Base-by-base conservation (phyloP, 2,329 filamentous ascomycete species). In the Scedosporium boydii region DNA sequence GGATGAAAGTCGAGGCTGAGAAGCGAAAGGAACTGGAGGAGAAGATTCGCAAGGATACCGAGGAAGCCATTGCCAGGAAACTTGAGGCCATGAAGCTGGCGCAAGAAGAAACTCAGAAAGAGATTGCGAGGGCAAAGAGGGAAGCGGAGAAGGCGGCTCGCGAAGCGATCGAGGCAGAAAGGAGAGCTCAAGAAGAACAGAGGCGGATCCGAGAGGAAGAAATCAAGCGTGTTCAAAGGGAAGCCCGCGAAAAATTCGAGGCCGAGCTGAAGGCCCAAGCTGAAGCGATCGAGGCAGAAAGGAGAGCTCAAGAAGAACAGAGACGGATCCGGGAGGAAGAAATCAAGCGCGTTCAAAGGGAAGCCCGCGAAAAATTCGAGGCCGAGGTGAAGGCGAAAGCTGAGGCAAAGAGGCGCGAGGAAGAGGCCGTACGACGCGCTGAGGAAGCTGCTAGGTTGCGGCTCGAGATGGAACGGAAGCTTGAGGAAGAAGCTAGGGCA, bases 41-140 rank as follows among this genome's bases (percentile, higher is more conserved):
- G 10, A 74, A 77, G 65, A 80, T 76, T 56, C 75, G 77, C 34
- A 74, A 70, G 61, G 79, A 82, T 59, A 76, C 80, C 6, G 80
- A 82, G 58, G 73, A 77, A 9, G 74, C 75, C 16, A 76, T 78
- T 63, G 65, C 69, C 56, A 71, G 66, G 63, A 74, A 73, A 66
- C 74, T 78, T 73, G 77, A 78, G 60, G 75, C 78, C 6, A 63
- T 74, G 65, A 69, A 71, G 14, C 78, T 77, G 67, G 73, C 77
- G 3, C 78, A 78, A 34, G 80, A 80, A 44, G 80, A 82, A 26
- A 61, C 64, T 7, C 59, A 61, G 3, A 53, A 56, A 23, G 60
- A 53, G 77, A 78, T 65, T 70, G 68, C 9, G 71, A 78, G 59
- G 78, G 79, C n/a, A 76, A 66, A 63, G 27, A 69, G 70, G 57